Evolutionary conservation across 139 green algal species (phyloP), one percentile per base, ranked within the genome.

Genomic region (Eudorina sp.): DNA sequence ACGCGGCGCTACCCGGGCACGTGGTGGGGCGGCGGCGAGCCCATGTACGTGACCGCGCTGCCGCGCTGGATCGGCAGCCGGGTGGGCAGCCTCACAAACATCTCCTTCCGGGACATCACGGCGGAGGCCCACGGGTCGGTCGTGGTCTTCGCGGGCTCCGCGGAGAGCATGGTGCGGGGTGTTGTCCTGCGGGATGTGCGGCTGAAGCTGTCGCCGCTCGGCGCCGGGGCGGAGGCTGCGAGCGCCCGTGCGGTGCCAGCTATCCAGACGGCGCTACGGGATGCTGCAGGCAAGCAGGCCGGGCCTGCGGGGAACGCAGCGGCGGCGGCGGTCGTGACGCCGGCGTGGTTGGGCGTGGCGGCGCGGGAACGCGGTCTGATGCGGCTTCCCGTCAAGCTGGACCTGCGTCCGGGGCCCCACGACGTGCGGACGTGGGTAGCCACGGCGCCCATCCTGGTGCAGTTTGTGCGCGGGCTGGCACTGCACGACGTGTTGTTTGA

Each of bases 11-110:
- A 86, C 70, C 27, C 86, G 11, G 68, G 75, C 85, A 60, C n/a
- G n/a, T 93, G 89, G 92, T 93, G 84, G 89, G 92, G 92, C 2
- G 89, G 66, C 0, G 89, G 75, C 4, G 92, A 95, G 90, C 80
- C 92, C 8, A 89, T 95, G 21, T 77, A 91, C 45, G 83, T 95
- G 31, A 92, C 91, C 0, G 86, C 89, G 2, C 29, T 92, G 64
- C 91, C 89, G 5, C 87, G 92, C 27, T 78, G 82, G 82, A 21
- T 53, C 4, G 21, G 41, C 34, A 34, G n/a, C 34, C 82, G 34
- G n/a, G 80, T 88, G 43, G 82, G 79, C 0, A 45, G n/a, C 7
- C 11, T 76, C 27, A 0, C 14, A 36, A 73, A 73, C 60, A 31
- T 86, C 8, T 51, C 36, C 18, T 86, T 86, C 43, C 3, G 2